Evolutionary conservation across 2,329 filamentous ascomycete species (phyloP).

Genomic region (Sporothrix inflata): DNA sequence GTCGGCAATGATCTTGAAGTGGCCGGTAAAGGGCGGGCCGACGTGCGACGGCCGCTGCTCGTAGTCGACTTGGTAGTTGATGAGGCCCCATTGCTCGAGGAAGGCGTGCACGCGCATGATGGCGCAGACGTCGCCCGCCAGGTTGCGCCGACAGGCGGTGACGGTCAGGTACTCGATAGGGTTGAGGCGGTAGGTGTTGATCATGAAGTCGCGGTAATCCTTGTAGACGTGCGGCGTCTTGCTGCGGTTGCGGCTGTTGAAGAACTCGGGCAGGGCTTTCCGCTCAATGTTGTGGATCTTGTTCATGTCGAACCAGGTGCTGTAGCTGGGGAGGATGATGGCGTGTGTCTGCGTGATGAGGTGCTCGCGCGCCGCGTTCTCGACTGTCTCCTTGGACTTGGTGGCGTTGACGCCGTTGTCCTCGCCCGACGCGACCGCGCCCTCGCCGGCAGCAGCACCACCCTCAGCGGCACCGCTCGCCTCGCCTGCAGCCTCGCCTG

Average conservation of each 20-base stretch:
- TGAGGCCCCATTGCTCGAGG: slow-evolving; percentile 96
- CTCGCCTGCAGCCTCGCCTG: slow-evolving; percentile 21
- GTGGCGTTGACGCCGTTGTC: slow-evolving; percentile 51
- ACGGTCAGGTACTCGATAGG: slow-evolving; percentile 96
- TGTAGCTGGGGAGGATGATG: slow-evolving; percentile 96
- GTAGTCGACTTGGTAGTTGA: slow-evolving; percentile 98
- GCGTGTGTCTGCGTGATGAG: slow-evolving; percentile 91
- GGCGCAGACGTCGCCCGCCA: slow-evolving; percentile 96
- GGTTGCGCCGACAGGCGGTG: slow-evolving; percentile 89
- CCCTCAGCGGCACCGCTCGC: slow-evolving; percentile 45
- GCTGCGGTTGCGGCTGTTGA: slow-evolving; percentile 97
- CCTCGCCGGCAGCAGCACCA: slow-evolving; percentile 34
- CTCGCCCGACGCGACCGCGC: slow-evolving; percentile 49
- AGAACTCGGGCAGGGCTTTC: slow-evolving; percentile 95
- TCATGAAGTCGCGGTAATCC: slow-evolving; percentile 99
- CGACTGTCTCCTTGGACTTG: slow-evolving; percentile 78
- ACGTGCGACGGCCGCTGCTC: slow-evolving; percentile 94
- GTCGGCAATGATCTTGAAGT: slow-evolving; percentile 95
- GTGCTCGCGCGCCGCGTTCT: slow-evolving; percentile 87
- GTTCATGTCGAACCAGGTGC: slow-evolving; percentile 99
- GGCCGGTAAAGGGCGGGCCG: slow-evolving; percentile 93
- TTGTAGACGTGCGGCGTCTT: slow-evolving; percentile 98
- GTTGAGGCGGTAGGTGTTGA: slow-evolving; percentile 97
- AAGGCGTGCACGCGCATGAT: slow-evolving; percentile 99
- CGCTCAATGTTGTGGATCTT: slow-evolving; percentile 86